phyloP scores from a whole-genome alignment of 225 moss, liverwort and hornwort genomes.

The Lunularia cruciata region DNA sequence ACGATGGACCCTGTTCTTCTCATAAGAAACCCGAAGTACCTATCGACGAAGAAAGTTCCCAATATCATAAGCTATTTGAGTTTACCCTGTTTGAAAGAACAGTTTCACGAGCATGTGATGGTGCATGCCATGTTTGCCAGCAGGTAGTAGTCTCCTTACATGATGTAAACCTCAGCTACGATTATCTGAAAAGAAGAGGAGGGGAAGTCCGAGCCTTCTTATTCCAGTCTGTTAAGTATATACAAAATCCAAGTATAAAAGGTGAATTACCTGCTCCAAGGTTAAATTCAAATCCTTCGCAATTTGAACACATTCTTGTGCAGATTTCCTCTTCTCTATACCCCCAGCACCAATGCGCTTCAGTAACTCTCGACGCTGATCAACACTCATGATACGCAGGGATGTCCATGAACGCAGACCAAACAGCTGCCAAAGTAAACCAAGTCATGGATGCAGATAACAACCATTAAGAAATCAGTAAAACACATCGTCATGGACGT shows the following conservation, averaged over 20 bases:
- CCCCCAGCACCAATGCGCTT: slow-evolving; percentile 91
- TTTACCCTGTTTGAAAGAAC: too few relatives aligned
- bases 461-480: background rate
- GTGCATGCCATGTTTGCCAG: too few relatives aligned
- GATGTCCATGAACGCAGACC: slow-evolving; percentile 93
- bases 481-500: too few relatives aligned
- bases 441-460: background rate
- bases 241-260: background rate
- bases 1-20: slow-evolving; percentile 79
- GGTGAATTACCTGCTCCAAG: slow-evolving; percentile 71
- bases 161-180: too few relatives aligned
- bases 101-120: too few relatives aligned
- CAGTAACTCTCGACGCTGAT: slow-evolving; percentile 79
- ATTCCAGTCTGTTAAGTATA: background rate
- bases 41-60: slow-evolving; percentile 24
- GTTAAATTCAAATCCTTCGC: slow-evolving; percentile 87
- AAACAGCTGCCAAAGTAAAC: slow-evolving; percentile 57
- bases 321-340: slow-evolving; percentile 60
- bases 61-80: too few relatives aligned
- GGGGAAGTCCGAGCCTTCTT: too few relatives aligned
- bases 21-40: slow-evolving; percentile 94
- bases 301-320: slow-evolving; percentile 74
- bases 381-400: slow-evolving; percentile 77
- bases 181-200: too few relatives aligned
- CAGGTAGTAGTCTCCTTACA: too few relatives aligned